phyloP scores from a whole-genome alignment of 169 alveolate genomes.

The Fabrea salina region DNA sequence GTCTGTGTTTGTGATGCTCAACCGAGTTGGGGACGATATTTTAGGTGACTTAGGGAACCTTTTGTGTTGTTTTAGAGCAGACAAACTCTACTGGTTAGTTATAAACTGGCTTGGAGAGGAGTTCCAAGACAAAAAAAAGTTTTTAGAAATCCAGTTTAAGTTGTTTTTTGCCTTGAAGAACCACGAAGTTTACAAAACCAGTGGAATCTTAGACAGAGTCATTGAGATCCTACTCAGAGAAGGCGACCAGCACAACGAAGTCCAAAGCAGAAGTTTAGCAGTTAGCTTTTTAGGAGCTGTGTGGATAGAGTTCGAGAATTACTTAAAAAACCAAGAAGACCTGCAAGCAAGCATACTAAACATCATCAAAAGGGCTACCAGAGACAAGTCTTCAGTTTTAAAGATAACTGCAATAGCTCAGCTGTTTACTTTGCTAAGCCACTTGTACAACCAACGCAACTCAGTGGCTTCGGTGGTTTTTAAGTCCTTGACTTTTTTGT shows the following conservation, averaged over 20 bases:
- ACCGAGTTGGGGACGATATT: too few species aligned
- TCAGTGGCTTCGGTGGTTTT: constrained; percentile 77
- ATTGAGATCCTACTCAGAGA: not conserved
- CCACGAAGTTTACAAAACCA: not conserved
- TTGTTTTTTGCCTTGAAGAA: constrained; percentile 35
- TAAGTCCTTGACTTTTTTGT: constrained; percentile 73
- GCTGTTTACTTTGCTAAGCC: constrained; percentile 61
- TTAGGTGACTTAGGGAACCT: too few species aligned
- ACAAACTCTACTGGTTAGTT: too few species aligned
- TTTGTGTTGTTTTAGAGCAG: too few species aligned
- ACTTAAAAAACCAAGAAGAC: constrained; percentile 53
- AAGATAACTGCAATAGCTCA: constrained; percentile 54
- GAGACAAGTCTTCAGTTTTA: constrained; percentile 58
- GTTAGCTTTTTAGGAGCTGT: constrained; percentile 66
- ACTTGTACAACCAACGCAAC: constrained; percentile 65
- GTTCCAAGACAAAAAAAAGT: constrained; percentile 66
- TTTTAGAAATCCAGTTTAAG: too few species aligned
- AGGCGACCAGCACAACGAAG: not conserved
- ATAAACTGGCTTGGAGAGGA: too few species aligned
- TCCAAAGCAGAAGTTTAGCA: constrained; percentile 38
- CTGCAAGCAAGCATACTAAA: constrained; percentile 49
- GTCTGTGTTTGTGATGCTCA: too few species aligned
- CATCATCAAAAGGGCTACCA: constrained; percentile 60
- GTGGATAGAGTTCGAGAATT: constrained; percentile 63
- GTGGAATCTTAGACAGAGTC: constrained; percentile 10